These are phyloP conservation scores for Linnemannia elongata DNA, from an alignment of 192 early-diverging fungal species.

Conservation along the genomic window DNA sequence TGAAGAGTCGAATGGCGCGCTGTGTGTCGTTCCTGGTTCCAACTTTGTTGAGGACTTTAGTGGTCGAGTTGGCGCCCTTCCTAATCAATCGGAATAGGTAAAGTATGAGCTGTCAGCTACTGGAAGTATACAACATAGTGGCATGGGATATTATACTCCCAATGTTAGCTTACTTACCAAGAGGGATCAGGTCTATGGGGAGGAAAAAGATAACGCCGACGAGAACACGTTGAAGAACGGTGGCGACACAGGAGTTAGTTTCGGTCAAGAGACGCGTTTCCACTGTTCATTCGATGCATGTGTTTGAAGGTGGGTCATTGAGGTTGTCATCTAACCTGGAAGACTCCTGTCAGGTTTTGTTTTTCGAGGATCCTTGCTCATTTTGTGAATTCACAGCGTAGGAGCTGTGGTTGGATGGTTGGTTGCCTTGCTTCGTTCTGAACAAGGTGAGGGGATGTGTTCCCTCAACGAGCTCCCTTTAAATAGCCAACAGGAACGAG, in stretches of 20 bases:
- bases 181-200: conserved; percentile 34
- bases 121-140: not conserved
- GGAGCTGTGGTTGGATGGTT: not conserved
- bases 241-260: not conserved
- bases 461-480: not conserved
- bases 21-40: conserved; percentile 20
- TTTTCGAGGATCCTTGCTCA: conserved; percentile 55
- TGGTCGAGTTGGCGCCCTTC: conserved; percentile 29
- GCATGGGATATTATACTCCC: not conserved
- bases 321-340: not conserved
- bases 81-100: not conserved
- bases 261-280: not conserved
- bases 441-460: not conserved
- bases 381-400: conserved; percentile 6
- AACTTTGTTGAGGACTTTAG: conserved; percentile 44
- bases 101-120: not conserved
- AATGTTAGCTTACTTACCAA: conserved; percentile 16
- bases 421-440: not conserved
- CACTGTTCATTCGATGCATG: not conserved
- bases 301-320: not conserved
- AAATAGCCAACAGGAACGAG: not conserved
- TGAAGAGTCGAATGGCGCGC: conserved; percentile 18
- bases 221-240: not conserved
- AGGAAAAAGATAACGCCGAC: not conserved
- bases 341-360: conserved; percentile 31